Conservation (phyloP, 2,329 filamentous ascomycete species). For the Cladosporium halotolerans region DNA sequence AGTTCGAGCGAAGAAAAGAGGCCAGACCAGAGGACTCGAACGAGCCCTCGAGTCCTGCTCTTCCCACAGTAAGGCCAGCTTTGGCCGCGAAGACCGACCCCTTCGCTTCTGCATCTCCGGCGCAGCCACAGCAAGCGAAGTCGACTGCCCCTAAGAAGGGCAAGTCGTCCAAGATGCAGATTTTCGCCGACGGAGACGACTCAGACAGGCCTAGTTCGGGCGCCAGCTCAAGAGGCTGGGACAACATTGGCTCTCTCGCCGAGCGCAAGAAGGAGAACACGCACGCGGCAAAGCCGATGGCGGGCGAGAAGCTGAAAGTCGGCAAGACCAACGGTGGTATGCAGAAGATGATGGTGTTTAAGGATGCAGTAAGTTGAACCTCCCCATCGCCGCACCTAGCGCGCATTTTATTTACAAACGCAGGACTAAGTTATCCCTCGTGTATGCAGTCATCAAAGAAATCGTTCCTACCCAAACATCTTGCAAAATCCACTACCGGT, state of each 20-base stretch:
- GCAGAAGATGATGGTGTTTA: slow-evolving; percentile 87
- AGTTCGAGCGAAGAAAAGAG: slow-evolving; percentile 78
- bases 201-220: slow-evolving; percentile 47
- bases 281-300: slow-evolving; percentile 82
- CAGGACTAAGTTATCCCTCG: slow-evolving; percentile 81
- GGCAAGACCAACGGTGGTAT: slow-evolving; percentile 72
- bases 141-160: slow-evolving; percentile 52
- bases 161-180: slow-evolving; percentile 73
- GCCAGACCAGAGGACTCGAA: slow-evolving; percentile 54
- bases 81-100: slow-evolving; percentile 82
- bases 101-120: slow-evolving; percentile 50
- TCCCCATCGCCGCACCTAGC: slow-evolving; percentile 38
- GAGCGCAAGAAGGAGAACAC: slow-evolving; percentile 93
- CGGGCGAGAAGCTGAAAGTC: slow-evolving; percentile 80
- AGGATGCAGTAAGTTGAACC: slow-evolving; percentile 78
- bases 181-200: slow-evolving; percentile 70
- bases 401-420: slow-evolving; percentile 68
- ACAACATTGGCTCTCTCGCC: slow-evolving; percentile 77
- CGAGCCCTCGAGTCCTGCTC: slow-evolving; percentile 76
- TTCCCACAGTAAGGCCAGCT: slow-evolving; percentile 76
- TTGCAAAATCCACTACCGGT: slow-evolving; percentile 21
- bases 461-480: slow-evolving; percentile 20
- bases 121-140: slow-evolving; percentile 51
- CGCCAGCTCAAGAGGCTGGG: slow-evolving; percentile 70
- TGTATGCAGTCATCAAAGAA: slow-evolving; percentile 47